These are phyloP conservation scores for Mortierella sp. DNA, from an alignment of 371 early-diverging fungal genomes.

Conservation along the genomic window DNA sequence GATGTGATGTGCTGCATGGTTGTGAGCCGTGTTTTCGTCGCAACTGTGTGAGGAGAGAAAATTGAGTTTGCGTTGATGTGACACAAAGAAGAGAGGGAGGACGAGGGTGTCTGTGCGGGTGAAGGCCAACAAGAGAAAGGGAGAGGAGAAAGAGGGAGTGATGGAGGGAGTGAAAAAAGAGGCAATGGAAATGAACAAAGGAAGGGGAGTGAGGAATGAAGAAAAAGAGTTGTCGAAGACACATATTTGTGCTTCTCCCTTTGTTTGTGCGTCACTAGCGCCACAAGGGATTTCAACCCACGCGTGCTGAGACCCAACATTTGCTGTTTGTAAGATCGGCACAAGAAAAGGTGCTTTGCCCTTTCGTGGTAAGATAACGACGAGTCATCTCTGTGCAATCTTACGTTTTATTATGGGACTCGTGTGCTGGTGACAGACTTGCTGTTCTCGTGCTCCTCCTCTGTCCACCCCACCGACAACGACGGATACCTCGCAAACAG, in stretches of 20 bases:
- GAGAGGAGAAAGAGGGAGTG: background rate
- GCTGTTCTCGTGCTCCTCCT: slow-evolving; percentile 28
- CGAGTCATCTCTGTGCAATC: background rate
- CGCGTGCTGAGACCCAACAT: slow-evolving; percentile 5
- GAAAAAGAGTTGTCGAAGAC: background rate
- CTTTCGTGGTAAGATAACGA: background rate
- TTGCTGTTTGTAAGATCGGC: background rate
- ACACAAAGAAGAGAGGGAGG: background rate
- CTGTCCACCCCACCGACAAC: slow-evolving; percentile 47
- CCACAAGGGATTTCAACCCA: background rate
- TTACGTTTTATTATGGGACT: slow-evolving; percentile 21
- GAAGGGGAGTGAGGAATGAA: background rate
- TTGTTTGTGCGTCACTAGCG: background rate
- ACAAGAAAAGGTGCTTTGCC: background rate
- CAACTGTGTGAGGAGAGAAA: background rate
- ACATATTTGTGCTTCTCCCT: background rate
- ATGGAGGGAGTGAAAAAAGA: background rate
- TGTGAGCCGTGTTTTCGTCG: background rate
- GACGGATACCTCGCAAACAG: slow-evolving; percentile 18
- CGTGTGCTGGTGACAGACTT: slow-evolving; percentile 39
- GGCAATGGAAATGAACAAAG: background rate
- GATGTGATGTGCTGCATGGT: slow-evolving; percentile 23
- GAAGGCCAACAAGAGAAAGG: background rate
- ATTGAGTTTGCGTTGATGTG: slow-evolving; percentile 11
- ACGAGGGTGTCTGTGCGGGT: background rate